Evolutionary conservation across 257 asterid genomes (phyloP), one percentile per base, ranked within the genome.

Genomic region (Cruciata laevipes): DNA sequence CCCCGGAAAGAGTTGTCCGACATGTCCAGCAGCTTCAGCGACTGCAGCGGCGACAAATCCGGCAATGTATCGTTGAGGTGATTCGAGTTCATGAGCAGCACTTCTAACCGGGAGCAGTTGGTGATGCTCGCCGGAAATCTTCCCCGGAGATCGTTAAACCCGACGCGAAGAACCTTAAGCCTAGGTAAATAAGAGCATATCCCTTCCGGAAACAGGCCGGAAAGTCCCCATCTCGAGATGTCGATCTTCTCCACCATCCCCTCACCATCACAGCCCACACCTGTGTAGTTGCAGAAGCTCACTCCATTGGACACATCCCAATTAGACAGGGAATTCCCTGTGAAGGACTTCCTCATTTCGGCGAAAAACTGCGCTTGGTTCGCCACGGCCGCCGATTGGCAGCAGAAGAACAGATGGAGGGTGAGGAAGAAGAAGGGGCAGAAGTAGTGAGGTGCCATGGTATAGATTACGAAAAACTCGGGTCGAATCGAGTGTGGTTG

Each of bases 1-100:
- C 99, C 97, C 0, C 81, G 64, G 32, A 93, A 85, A 25, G 10
- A 64, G 75, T 90, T 93, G 32, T 71, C 53, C 0, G 99, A 93
- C 51, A 93, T 88, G 62, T 93, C 94, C 23, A 93, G 86, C 14
- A 77, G 10, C 61, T 61, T 78, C 62, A 93, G 49, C 23, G 84
- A 77, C 7, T 56, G 59, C 74, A 90, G 38, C 14, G 81, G 78
- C 14, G 99, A 82, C 59, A 90, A 83, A 56, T 93, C 89, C 1
- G 99, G 97, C 25, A 90, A n/a, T 4, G 74, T 32, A 11, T 97
- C 99, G 1, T 78, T 71, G 64, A 82, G 77, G 42, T 71, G 23
- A 1, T 42, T 42, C 72, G 14, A 11, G 67, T 37, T 84, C 81
- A 82, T 76, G 55, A 85, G 82, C 56, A 93, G 85, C 61, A 80